phyloP scores from a whole-genome alignment of 2,329 filamentous ascomycete species.

The Scytalidium sp. region DNA sequence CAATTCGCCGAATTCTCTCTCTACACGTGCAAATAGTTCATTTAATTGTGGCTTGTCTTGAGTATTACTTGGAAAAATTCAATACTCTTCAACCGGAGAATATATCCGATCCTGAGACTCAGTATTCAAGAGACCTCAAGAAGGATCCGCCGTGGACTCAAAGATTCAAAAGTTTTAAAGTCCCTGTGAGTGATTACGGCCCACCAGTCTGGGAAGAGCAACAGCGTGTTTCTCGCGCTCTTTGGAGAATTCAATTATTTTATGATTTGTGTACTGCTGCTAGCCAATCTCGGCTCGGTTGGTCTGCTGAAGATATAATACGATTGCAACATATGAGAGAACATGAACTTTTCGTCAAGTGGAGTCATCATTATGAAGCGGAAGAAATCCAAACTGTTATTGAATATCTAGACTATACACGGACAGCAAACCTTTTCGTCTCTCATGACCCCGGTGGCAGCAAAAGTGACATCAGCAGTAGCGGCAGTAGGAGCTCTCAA shows the following conservation, averaged over 20 bases:
- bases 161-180: neutral
- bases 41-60: conserved; percentile 6
- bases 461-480: too few species aligned
- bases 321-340: neutral
- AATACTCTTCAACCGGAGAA: conserved; percentile 5
- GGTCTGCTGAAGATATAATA: neutral
- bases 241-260: conserved; percentile 9
- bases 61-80: conserved; percentile 8
- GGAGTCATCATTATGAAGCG: neutral
- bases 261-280: conserved; percentile 2
- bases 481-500: neutral
- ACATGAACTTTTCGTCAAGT: neutral
- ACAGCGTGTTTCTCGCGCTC: conserved; percentile 9
- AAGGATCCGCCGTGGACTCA: conserved; percentile 1
- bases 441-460: neutral
- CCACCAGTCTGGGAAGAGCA: conserved; percentile 8
- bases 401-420: neutral
- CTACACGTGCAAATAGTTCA: conserved; percentile 4
- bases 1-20: conserved; percentile 6
- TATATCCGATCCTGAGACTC: neutral
- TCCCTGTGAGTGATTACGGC: conserved; percentile 4
- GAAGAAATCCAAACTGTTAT: neutral
- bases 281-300: neutral
- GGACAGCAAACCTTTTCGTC: neutral
- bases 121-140: conserved; percentile 2